phyloP scores from a whole-genome alignment of 2,329 filamentous ascomycete genomes.

The Alternaria longipes region DNA sequence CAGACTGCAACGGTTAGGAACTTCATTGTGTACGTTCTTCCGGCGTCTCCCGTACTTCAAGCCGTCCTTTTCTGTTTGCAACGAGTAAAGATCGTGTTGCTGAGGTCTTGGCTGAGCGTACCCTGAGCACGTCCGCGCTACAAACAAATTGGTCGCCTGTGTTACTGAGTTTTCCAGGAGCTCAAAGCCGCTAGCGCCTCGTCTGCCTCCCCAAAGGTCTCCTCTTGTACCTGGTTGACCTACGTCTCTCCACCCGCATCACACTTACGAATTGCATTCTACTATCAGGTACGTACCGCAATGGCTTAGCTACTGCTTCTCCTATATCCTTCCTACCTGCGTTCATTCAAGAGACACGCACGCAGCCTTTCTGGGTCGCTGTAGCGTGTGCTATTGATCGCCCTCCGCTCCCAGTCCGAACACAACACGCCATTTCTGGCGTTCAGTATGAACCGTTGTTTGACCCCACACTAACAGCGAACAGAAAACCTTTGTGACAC shows the following conservation, averaged over 20 bases:
- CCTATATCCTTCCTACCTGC: background rate
- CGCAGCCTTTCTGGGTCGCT: background rate
- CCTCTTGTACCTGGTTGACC: background rate
- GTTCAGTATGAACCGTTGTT: background rate
- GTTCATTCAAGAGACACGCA: background rate
- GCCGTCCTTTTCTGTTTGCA: slow-evolving; percentile 2
- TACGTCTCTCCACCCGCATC: background rate
- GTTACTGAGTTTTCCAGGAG: slow-evolving; percentile 3
- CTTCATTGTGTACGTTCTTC: background rate
- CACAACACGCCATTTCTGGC: background rate
- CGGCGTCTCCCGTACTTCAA: slow-evolving; percentile 5
- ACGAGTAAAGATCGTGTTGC: background rate
- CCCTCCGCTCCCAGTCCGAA: background rate
- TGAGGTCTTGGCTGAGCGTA: slow-evolving; percentile 9
- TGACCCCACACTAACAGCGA: slow-evolving; percentile 3
- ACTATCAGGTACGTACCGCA: slow-evolving; percentile 11
- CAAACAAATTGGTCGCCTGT: background rate
- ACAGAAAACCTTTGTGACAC: background rate
- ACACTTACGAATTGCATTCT: background rate
- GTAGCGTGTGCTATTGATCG: background rate
- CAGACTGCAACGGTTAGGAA: slow-evolving; percentile 2
- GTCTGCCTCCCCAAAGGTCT: slow-evolving; percentile 2
- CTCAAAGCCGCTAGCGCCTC: slow-evolving; percentile 11
- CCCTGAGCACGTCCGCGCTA: slow-evolving; percentile 8
- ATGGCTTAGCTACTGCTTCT: background rate